Conservation (phyloP, 2,329 filamentous ascomycete species). For the Capronia epimyces region DNA sequence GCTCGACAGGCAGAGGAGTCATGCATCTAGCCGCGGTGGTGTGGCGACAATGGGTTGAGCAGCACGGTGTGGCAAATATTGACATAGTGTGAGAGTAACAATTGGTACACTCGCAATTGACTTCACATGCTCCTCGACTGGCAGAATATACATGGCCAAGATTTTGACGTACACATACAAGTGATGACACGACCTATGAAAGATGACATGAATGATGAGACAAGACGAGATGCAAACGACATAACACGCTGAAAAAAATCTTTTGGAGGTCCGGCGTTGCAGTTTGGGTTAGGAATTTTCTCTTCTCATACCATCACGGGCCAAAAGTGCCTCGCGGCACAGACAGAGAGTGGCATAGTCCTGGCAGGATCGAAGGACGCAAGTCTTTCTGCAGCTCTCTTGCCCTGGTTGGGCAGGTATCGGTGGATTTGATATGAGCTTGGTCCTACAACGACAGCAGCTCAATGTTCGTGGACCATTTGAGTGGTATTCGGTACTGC, state of each 20-base stretch:
- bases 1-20: constrained; percentile 21
- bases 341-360: too few species aligned
- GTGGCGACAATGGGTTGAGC: constrained; percentile 15
- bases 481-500: too few species aligned
- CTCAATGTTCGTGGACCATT: too few species aligned
- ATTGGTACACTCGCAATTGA: not conserved
- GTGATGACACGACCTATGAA: not conserved
- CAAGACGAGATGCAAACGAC: constrained; percentile 1
- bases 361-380: too few species aligned
- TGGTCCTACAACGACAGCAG: too few species aligned
- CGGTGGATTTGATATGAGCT: too few species aligned
- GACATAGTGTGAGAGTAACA: not conserved
- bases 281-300: not conserved
- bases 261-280: not conserved
- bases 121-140: not conserved
- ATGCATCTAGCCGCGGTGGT: constrained; percentile 15
- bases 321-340: too few species aligned
- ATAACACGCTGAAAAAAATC: not conserved
- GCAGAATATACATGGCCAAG: too few species aligned
- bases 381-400: too few species aligned
- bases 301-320: too few species aligned
- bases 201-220: constrained; percentile 2
- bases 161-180: too few species aligned
- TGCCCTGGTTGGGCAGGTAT: too few species aligned
- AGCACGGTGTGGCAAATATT: not conserved